Conservation (phyloP, 495 filamentous ascomycete species). For the Neurospora pannonica region DNA sequence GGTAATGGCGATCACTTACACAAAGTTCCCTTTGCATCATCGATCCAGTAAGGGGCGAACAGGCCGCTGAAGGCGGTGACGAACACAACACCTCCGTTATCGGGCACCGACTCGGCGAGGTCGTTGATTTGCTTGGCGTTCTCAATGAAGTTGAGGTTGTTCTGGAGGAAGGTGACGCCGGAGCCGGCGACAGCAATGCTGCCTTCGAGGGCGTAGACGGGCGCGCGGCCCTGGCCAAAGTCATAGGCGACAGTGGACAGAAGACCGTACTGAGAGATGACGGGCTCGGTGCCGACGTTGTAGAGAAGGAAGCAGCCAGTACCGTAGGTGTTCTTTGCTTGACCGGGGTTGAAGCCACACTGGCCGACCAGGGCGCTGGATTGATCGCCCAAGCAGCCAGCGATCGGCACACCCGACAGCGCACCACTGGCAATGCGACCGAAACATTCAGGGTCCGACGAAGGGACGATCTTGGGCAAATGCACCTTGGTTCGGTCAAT, state of each 20-base stretch:
- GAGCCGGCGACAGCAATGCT: slow-evolving; percentile 87
- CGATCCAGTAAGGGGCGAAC: slow-evolving; percentile 98
- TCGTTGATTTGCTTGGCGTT: slow-evolving; percentile 73
- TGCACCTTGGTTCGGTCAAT: slow-evolving; percentile 65
- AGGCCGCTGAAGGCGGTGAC: slow-evolving; percentile 94
- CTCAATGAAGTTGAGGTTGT: slow-evolving; percentile 79
- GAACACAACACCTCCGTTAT: slow-evolving; percentile 87
- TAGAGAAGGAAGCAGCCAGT: slow-evolving; percentile 94
- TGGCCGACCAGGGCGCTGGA: slow-evolving; percentile 89
- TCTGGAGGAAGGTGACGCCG: slow-evolving; percentile 81
- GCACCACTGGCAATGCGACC: slow-evolving; percentile 57
- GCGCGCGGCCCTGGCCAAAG: slow-evolving; percentile 63
- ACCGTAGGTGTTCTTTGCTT: slow-evolving; percentile 93
- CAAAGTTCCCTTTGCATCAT: slow-evolving; percentile 86
- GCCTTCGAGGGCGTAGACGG: slow-evolving; percentile 86
- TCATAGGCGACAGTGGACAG: slow-evolving; percentile 82
- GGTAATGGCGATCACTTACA: slow-evolving; percentile 42
- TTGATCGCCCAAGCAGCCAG: slow-evolving; percentile 86
- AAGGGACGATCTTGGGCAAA: slow-evolving; percentile 80
- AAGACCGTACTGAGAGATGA: slow-evolving; percentile 82
- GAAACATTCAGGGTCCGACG: slow-evolving; percentile 67
- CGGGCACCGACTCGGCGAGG: slow-evolving; percentile 69
- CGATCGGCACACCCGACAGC: slow-evolving; percentile 68
- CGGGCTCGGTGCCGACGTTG: slow-evolving; percentile 84
- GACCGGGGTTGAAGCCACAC: slow-evolving; percentile 76